phyloP scores from a whole-genome alignment of 495 filamentous ascomycete species.

The Aspergillus kassunensis region DNA sequence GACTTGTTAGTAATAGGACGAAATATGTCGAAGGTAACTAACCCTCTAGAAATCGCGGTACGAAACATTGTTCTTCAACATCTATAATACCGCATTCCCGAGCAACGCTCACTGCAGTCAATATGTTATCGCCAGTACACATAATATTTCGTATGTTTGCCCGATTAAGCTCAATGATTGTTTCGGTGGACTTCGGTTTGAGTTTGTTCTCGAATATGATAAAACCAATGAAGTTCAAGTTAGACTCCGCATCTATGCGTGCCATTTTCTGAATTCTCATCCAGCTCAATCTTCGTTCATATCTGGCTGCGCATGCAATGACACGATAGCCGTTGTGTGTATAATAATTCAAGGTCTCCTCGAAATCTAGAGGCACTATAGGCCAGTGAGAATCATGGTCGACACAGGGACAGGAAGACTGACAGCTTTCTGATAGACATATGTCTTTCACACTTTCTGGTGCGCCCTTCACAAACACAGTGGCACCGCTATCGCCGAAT shows the following conservation, averaged over 20 bases:
- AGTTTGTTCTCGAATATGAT: slow-evolving; percentile 99
- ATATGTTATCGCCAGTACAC: slow-evolving; percentile 98
- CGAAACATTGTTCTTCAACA: slow-evolving; percentile 78
- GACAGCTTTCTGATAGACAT: slow-evolving; percentile 73
- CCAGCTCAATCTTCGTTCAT: slow-evolving; percentile 83
- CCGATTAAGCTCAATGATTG: slow-evolving; percentile 76
- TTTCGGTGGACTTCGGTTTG: slow-evolving; percentile 72
- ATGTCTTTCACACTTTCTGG: slow-evolving; percentile 96
- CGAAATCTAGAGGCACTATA: slow-evolving; percentile 80
- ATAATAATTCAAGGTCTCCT: slow-evolving; percentile 81
- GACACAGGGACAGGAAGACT: slow-evolving; percentile 31
- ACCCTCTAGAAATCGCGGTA: slow-evolving; percentile 83
- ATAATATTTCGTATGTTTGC: slow-evolving; percentile 90
- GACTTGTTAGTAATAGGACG: slow-evolving; percentile 6
- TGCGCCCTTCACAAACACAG: slow-evolving; percentile 93
- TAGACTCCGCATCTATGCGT: slow-evolving; percentile 74
- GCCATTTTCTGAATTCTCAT: slow-evolving; percentile 92
- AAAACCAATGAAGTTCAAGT: slow-evolving; percentile 86
- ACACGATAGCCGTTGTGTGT: slow-evolving; percentile 95
- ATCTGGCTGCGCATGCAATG: slow-evolving; percentile 92
- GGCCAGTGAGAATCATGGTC: background rate
- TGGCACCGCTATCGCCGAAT: slow-evolving; percentile 73
- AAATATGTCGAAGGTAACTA: slow-evolving; percentile 10
- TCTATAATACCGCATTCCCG: slow-evolving; percentile 86
- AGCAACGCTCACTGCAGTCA: slow-evolving; percentile 95